Percentiles rank a stretch among this genome's conserved stretches.
Conservation (phyloP, 1,139 yeast genomes). For the Debaryomyces sp. region DNA sequence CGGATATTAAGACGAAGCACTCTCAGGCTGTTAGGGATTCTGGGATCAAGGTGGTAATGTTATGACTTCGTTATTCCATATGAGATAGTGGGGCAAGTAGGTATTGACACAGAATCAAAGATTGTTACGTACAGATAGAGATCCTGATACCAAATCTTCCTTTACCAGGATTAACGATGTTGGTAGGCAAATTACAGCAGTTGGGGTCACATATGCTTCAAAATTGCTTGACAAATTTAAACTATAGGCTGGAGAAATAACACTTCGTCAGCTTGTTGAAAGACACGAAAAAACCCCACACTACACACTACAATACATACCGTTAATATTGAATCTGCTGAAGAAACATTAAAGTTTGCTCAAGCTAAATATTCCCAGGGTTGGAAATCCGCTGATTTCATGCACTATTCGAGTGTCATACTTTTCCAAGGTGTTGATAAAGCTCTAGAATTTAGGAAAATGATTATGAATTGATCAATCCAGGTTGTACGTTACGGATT, state of each 20-base stretch:
- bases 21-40: slow-evolving; percentile 39
- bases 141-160: slow-evolving; percentile 32
- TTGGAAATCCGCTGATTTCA: slow-evolving; percentile 31
- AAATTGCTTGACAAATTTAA: slow-evolving; percentile 49
- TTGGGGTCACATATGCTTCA: slow-evolving; percentile 39
- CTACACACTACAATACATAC: slow-evolving; percentile 40
- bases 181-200: slow-evolving; percentile 47
- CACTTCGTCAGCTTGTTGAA: slow-evolving; percentile 41
- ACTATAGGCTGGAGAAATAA: slow-evolving; percentile 43
- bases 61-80: slow-evolving; percentile 45
- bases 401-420: slow-evolving; percentile 36
- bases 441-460: slow-evolving; percentile 36
- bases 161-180: slow-evolving; percentile 46
- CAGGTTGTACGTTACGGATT: slow-evolving; percentile 53
- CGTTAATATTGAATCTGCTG: slow-evolving; percentile 27
- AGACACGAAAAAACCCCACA: slow-evolving; percentile 44
- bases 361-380: slow-evolving; percentile 30
- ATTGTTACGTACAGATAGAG: slow-evolving; percentile 47
- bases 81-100: slow-evolving; percentile 37
- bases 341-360: slow-evolving; percentile 34
- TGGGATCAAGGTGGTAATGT: slow-evolving; percentile 59
- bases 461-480: slow-evolving; percentile 58
- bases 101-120: slow-evolving; percentile 36
- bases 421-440: slow-evolving; percentile 40
- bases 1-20: slow-evolving; percentile 39